phyloP scores from a whole-genome alignment of 2,329 filamentous ascomycete species.

The Fusarium sp. region DNA sequence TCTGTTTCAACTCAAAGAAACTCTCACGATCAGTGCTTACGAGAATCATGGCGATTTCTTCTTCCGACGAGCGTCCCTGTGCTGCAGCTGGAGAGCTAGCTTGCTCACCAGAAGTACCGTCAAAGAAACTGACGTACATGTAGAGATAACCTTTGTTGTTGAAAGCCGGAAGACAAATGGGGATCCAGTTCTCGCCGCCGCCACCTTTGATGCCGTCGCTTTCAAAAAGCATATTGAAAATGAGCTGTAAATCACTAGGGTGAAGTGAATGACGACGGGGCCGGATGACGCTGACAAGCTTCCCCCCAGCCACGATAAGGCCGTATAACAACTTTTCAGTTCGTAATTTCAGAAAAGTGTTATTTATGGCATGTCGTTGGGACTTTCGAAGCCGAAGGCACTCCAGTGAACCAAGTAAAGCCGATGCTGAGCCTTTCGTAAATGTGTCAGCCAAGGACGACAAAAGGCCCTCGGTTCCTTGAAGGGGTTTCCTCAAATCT shows the following conservation, averaged over 20 bases:
- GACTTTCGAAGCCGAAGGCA: constrained; percentile 93
- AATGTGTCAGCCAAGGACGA: constrained; percentile 95
- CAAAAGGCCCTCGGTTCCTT: constrained; percentile 90
- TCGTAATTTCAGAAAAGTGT: constrained; percentile 82
- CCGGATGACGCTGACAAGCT: constrained; percentile 92
- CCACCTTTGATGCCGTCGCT: constrained; percentile 91
- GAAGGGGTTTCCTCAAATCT: constrained; percentile 87
- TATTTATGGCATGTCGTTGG: constrained; percentile 87
- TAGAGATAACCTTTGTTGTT: constrained; percentile 97
- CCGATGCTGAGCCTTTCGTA: constrained; percentile 89
- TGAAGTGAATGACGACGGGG: constrained; percentile 96
- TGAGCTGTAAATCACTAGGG: constrained; percentile 92
- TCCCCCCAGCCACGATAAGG: constrained; percentile 89
- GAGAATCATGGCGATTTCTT: constrained; percentile 89
- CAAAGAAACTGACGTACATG: constrained; percentile 98
- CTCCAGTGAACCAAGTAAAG: constrained; percentile 88
- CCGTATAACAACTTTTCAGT: constrained; percentile 88
- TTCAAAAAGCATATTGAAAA: constrained; percentile 99
- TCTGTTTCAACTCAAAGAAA: constrained; percentile 87
- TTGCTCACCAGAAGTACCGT: constrained; percentile 61
- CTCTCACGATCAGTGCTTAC: constrained; percentile 94
- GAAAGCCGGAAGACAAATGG: constrained; percentile 93
- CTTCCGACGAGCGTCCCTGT: constrained; percentile 74
- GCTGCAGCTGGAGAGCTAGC: constrained; percentile 63
- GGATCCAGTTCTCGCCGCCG: constrained; percentile 96